Evolutionary conservation across 345 rosid species (phyloP).

Genomic region (Brassica nigra): DNA sequence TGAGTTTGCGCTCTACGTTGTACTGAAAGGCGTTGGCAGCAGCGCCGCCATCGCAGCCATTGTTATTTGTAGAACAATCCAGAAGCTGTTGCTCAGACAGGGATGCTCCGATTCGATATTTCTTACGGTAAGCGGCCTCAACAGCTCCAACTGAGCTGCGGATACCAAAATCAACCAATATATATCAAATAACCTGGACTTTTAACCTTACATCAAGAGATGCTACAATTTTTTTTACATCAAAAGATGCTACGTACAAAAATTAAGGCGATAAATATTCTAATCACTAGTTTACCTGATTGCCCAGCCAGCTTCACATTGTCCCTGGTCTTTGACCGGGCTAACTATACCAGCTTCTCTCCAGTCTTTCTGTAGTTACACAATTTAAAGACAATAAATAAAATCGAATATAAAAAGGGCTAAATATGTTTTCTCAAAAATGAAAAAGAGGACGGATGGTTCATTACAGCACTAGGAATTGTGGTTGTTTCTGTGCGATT

Average conservation of each 20-base stretch:
- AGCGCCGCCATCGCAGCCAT: conserved; percentile 89
- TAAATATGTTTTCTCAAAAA: neutral
- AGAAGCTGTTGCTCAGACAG: conserved; percentile 98
- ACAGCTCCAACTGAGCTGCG: conserved; percentile 94
- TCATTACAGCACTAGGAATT: neutral
- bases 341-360: conserved; percentile 83
- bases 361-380: conserved; percentile 84
- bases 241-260: neutral
- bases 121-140: conserved; percentile 96
- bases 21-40: conserved; percentile 99
- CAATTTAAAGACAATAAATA: neutral
- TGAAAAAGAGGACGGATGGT: conserved; percentile 9
- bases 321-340: conserved; percentile 87
- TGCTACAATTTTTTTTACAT: neutral
- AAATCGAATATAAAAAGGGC: neutral
- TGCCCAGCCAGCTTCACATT: conserved; percentile 99
- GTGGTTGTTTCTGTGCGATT: conserved; percentile 52
- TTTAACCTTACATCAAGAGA: neutral
- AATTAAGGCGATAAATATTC: neutral
- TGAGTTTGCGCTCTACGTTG: conserved; percentile 54
- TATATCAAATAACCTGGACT: neutral
- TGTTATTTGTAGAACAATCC: conserved; percentile 88
- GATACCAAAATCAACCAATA: neutral
- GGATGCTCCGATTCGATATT: conserved; percentile 71
- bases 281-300: conserved; percentile 62